A percentile compares a stretch with the other conserved stretches of the same genome.
Evolutionary conservation across 495 filamentous ascomycete species (phyloP).

Genomic region (Aspergillus indologenus): DNA sequence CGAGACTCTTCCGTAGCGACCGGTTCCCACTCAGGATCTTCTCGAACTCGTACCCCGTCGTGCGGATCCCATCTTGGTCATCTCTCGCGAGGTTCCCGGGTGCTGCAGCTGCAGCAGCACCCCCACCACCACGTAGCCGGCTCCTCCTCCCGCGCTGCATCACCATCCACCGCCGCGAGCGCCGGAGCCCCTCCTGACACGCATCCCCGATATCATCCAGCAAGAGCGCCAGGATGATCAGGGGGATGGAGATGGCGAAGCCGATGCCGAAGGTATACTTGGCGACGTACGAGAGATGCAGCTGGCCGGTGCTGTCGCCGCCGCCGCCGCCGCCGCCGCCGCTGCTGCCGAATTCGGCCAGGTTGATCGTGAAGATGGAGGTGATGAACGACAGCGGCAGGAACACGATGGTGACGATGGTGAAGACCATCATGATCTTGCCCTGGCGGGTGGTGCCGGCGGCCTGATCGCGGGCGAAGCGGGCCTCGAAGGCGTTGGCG

Average conservation of each 20-base stretch:
- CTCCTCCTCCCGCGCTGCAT: slow-evolving; percentile 8
- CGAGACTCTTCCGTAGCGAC: slow-evolving; percentile 26
- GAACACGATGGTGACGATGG: slow-evolving; percentile 68
- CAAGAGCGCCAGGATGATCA: slow-evolving; percentile 57
- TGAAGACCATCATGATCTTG: slow-evolving; percentile 75
- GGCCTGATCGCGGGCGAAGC: slow-evolving; percentile 65
- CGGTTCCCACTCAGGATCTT: slow-evolving; percentile 30
- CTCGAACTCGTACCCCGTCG: slow-evolving; percentile 28
- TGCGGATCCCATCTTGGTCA: neutral
- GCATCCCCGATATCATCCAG: slow-evolving; percentile 53
- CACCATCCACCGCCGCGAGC: slow-evolving; percentile 28
- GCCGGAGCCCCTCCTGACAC: slow-evolving; percentile 27
- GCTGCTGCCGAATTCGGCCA: slow-evolving; percentile 48
- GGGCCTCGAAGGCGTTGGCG: slow-evolving; percentile 67
- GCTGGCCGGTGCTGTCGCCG: slow-evolving; percentile 22
- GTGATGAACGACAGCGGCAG: slow-evolving; percentile 66
- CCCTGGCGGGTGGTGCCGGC: slow-evolving; percentile 62
- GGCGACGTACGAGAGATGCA: slow-evolving; percentile 56
- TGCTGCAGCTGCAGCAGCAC: no score
- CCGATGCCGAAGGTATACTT: slow-evolving; percentile 67
- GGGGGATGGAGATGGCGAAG: slow-evolving; percentile 60
- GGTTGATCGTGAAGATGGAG: slow-evolving; percentile 63
- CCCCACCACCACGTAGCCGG: neutral
- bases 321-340: no score
- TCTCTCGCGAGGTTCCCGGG: neutral